These are phyloP conservation scores for Lagerstroemia fauriei DNA, from an alignment of 441 rosid genomes.

Conservation along the genomic window DNA sequence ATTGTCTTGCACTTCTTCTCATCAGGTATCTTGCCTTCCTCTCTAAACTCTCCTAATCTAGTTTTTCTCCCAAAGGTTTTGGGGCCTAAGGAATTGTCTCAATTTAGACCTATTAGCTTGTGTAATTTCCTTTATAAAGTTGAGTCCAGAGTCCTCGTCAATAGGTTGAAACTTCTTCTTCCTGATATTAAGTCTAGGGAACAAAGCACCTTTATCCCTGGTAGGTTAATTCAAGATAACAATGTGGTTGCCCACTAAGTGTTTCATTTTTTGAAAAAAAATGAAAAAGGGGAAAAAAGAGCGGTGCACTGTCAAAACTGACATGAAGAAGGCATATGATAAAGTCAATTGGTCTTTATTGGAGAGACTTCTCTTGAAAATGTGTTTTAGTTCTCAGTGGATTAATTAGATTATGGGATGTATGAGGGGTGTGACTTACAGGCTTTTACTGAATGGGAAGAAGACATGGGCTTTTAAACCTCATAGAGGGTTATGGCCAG, in stretches of 20 bases:
- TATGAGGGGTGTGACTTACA: not conserved
- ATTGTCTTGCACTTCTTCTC: no score
- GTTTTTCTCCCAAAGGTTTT: no score
- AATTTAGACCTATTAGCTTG: no score
- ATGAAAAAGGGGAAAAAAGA: not conserved
- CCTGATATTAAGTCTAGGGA: not conserved
- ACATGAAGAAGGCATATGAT: slow-evolving; percentile 2
- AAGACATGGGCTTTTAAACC: not conserved
- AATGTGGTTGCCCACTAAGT: not conserved
- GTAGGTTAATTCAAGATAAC: not conserved
- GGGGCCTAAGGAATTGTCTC: no score
- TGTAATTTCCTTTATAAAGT: no score
- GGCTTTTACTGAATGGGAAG: not conserved
- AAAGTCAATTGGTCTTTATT: not conserved
- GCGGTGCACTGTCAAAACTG: not conserved
- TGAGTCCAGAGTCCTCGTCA: not conserved
- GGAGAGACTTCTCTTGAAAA: not conserved
- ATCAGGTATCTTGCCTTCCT: no score
- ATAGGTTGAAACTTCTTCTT: not conserved
- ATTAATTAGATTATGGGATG: not conserved
- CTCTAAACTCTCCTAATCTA: no score
- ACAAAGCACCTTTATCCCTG: not conserved
- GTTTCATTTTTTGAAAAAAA: not conserved
- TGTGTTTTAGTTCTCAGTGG: not conserved
- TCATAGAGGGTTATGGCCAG: not conserved